phyloP scores from a whole-genome alignment of 345 rosid species.

The Tarenaya hassleriana region DNA sequence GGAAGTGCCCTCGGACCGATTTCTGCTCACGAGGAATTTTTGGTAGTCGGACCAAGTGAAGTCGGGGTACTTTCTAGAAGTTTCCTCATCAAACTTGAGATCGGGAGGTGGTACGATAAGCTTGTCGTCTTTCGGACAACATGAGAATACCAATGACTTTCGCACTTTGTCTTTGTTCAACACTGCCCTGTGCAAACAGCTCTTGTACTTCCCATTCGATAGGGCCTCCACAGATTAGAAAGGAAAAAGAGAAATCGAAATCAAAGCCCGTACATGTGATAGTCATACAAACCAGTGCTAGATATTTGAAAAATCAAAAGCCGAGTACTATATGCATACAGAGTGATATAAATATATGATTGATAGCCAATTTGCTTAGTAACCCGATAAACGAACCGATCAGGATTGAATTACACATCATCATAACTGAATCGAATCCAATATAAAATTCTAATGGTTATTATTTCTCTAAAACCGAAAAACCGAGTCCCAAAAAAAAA shows the following conservation, averaged over 20 bases:
- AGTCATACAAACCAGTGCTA: too few species aligned
- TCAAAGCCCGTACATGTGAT: neutral
- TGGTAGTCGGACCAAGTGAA: conserved; percentile 38
- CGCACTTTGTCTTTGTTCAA: conserved; percentile 36
- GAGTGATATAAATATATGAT: too few species aligned
- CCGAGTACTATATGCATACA: too few species aligned
- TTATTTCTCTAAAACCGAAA: too few species aligned
- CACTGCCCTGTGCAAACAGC: conserved; percentile 45
- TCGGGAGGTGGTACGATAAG: conserved; percentile 35
- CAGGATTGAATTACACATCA: too few species aligned
- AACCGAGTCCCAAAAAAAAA: too few species aligned
- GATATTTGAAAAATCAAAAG: too few species aligned
- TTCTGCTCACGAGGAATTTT: conserved; percentile 31
- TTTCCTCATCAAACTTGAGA: conserved; percentile 14
- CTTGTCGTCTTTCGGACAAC: conserved; percentile 41
- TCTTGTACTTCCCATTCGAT: conserved; percentile 42
- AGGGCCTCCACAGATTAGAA: conserved; percentile 28
- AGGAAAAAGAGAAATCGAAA: neutral
- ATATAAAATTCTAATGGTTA: too few species aligned
- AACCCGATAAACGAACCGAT: too few species aligned
- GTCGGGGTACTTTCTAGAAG: conserved; percentile 34
- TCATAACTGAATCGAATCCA: too few species aligned
- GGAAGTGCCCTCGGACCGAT: conserved; percentile 32
- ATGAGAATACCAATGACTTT: conserved; percentile 37
- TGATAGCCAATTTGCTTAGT: too few species aligned